Base-by-base conservation (phyloP, 768 basidiomycete genomes). In the Pleurotus giganteus region DNA sequence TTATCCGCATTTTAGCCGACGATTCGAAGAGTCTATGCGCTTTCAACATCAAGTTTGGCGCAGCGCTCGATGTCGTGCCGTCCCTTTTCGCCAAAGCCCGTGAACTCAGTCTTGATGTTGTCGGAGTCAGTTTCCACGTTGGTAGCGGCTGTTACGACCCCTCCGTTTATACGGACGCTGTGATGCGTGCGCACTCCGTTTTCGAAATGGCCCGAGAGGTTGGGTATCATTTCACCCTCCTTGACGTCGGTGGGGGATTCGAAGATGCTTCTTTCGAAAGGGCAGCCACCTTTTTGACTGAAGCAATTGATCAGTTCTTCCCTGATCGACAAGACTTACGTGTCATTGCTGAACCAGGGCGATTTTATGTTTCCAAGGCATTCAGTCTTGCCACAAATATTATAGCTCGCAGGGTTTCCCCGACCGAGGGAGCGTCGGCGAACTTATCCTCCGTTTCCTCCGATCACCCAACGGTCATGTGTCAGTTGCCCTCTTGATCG, bases 71-170 rank as follows among this genome's bases (percentile, higher is more conserved):
- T 23, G 79, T 84, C 12, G 94, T 97, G 19, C 90, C 91, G 2
- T 80, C 77, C 12, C 81, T 99, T 19, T 79, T 99, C 50, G 72
- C 76, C 12, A 89, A 86, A 61, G 97, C 96, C 1, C 79, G 79
- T 60, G 85, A 90, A 61, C 79, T 98, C 24, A 71, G 74, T 28
- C 78, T 99, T 51, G 81, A 94, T 65, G 94, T 99, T 53, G 78
- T 98, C 36, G 97, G 97, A 17, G 89, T 98, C 55, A 92, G 89
- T 71, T 98, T 99, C 82, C 97, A 98, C 69, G 97, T 98, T 43
- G 97, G 97, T 4, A 93, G 90, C 60, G 97, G 97, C 2, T 96
- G 94, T 71, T 97, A 93, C 68, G 95, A 98, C 70, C 86, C 95
- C 17, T 74, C 82, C 17, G 89, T 91, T 24, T 99, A 95, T 66